Evolutionary conservation across 495 filamentous ascomycete genomes (phyloP).

Genomic region (Rusavskia elegans): DNA sequence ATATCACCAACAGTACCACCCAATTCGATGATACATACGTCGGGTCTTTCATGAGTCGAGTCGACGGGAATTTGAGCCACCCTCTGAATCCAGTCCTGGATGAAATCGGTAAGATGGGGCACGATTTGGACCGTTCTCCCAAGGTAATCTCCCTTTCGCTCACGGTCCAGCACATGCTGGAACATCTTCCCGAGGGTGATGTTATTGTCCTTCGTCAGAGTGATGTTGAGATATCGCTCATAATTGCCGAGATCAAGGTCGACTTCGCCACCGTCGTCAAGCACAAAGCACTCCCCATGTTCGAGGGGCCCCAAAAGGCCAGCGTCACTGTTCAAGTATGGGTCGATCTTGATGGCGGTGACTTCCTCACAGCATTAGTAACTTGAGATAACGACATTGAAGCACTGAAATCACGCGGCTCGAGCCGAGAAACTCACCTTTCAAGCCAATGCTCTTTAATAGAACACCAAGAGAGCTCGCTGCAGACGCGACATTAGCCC

Average conservation of each 20-base stretch:
- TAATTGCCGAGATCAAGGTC: slow-evolving; percentile 97
- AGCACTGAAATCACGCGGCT: slow-evolving; percentile 22
- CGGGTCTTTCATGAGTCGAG: slow-evolving; percentile 62
- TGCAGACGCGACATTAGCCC: slow-evolving; percentile 19
- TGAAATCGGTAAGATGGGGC: slow-evolving; percentile 77
- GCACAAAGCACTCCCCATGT: slow-evolving; percentile 61
- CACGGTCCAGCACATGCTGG: slow-evolving; percentile 63
- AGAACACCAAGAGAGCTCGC: slow-evolving; percentile 60
- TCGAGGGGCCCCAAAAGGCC: slow-evolving; percentile 1
- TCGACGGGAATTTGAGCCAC: slow-evolving; percentile 81
- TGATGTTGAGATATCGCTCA: slow-evolving; percentile 63
- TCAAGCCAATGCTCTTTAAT: slow-evolving; percentile 69
- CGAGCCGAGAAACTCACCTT: slow-evolving; percentile 6
- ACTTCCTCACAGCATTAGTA: slow-evolving; percentile 28
- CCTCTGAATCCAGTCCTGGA: slow-evolving; percentile 83
- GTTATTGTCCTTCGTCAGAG: slow-evolving; percentile 65
- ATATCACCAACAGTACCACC: slow-evolving; percentile 82
- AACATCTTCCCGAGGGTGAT: slow-evolving; percentile 97
- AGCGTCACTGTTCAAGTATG: slow-evolving; percentile 65
- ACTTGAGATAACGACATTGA: slow-evolving; percentile 1
- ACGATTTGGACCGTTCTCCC: slow-evolving; percentile 85
- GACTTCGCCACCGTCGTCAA: slow-evolving; percentile 63
- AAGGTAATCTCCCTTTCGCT: slow-evolving; percentile 72
- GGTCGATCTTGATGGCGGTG: slow-evolving; percentile 61
- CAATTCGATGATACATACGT: slow-evolving; percentile 58